Evolutionary conservation across 805 yeast genomes (phyloP), one percentile per base, ranked within the genome.

Genomic region (Kodamaea fukazawae): DNA sequence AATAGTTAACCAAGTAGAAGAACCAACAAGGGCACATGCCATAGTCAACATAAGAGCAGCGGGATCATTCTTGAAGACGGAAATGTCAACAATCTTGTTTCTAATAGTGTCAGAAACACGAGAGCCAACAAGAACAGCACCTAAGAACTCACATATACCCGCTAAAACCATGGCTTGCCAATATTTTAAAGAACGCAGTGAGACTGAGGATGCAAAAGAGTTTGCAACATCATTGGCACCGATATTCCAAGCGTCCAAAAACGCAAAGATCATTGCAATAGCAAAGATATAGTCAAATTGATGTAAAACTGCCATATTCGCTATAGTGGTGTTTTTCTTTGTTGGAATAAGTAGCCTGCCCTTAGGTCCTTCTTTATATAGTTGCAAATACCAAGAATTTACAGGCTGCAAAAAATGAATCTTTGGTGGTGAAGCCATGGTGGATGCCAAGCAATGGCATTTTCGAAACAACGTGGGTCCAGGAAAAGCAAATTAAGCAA

Each of bases 221-320:
- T 84, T 83, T 11, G 90, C 83, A 42, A 83, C 88, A 67, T 83
- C 91, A 54, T 84, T 83, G 22, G 90, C 91, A 37, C 90, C 90
- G 50, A 82, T 83, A 58, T 82, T 83, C 73, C 79, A 83, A 3
- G 89, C 90, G 62, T 83, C 89, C 49, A 83, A 66, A 67, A 80
- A 81, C 43, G 87, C 89, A 61, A 83, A 82, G 44, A 83, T 60
- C 72, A 81, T 71, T 31, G 78, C 78, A 44, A 81, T 71, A 12
- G 87, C 90, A 55, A 83, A 78, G 55, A 83, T 69, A 54, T 81
- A 83, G 60, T 81, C 86, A 53, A 79, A 83, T 51, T 80, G 78
- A 42, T 70, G 75, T 45, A 74, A 61, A 40, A 58, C 61, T 62
- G 66, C 63, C 52, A 53, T 58, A 14, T 37, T 32, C 23, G 23